Base-by-base conservation (phyloP, 1,284 basidiomycete species). In the Sphagnurus paluster region DNA sequence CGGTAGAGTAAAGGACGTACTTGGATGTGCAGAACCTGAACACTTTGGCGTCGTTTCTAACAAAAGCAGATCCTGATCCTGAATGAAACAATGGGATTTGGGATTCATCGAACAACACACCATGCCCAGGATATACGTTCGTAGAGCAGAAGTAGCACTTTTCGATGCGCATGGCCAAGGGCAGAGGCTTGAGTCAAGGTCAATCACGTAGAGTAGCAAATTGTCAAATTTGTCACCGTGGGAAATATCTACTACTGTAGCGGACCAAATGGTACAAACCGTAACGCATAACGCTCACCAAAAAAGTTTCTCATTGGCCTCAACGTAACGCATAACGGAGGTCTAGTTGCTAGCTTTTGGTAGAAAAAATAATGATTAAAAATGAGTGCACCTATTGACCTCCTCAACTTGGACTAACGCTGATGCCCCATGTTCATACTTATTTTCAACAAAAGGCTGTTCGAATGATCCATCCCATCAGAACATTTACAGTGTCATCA, bases 1-100 rank as follows among this genome's bases (percentile, higher is more conserved):
- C 30, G 16, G 21, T 23, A 38, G 39, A 46, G 21, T 37, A 42
- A 20, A 35, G 25, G 42, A 41, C 85, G 62, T 60, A 98, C 89
- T 98, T 98, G 63, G 93, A 94, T 11, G 92, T 90, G 69, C 95
- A 98, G 70, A 98, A 98, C 42, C 94, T 79, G 71, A 98, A 98
- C 53, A 92, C 86, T 74, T 98, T 98, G 46, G 93, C 83, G 71
- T 98, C 95, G 69, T 98, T 98, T 53, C 95, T 79, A 49, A 98
- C 95, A 63, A 98, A 98, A 45, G 93, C 93, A 58, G 84, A 82
- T 9, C 91, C 90, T 93, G 56, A 20, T 9, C 7, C 26, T 26
- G 35, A 29, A 44, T 30, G 17, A 46, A 42, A 33, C 38, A 24
- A 16, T 25, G 20, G 38, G 28, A 21, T 4, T 16, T 10, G 38